Evolutionary conservation across 176 grass and related monocot species (phyloP).

Genomic region (Pharus latifolius): DNA sequence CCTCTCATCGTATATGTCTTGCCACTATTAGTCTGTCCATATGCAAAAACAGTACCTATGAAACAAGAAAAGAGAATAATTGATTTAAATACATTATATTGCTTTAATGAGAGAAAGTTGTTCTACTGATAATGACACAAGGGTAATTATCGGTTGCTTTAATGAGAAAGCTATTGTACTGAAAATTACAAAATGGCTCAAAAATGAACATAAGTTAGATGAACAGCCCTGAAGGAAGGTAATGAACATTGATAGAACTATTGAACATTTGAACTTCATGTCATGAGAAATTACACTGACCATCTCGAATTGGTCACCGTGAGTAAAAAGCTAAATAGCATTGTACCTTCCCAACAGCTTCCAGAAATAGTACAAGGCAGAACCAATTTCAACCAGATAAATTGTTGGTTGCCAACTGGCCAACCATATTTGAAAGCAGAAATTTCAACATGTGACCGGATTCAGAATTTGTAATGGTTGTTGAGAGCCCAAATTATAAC

Average conservation of each 20-base stretch:
- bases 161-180: neutral
- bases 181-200: neutral
- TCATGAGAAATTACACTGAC: neutral
- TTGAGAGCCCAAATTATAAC: no score
- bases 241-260: neutral
- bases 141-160: neutral
- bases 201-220: neutral
- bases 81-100: neutral
- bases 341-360: neutral
- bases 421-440: neutral
- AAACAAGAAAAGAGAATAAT: conserved; percentile 1
- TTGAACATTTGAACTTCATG: neutral
- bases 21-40: conserved; percentile 95
- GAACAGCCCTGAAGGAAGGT: no score
- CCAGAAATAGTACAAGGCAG: neutral
- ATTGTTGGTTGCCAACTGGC: neutral
- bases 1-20: conserved; percentile 96
- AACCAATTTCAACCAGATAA: neutral
- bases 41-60: conserved; percentile 87
- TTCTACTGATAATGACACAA: neutral
- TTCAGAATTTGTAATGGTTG: neutral
- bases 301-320: neutral
- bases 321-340: neutral
- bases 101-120: neutral
- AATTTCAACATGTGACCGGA: neutral